Percentiles rank a stretch among this genome's conserved stretches.
phyloP scores from a whole-genome alignment of 805 yeast species.

The Lipomyces sp. region DNA sequence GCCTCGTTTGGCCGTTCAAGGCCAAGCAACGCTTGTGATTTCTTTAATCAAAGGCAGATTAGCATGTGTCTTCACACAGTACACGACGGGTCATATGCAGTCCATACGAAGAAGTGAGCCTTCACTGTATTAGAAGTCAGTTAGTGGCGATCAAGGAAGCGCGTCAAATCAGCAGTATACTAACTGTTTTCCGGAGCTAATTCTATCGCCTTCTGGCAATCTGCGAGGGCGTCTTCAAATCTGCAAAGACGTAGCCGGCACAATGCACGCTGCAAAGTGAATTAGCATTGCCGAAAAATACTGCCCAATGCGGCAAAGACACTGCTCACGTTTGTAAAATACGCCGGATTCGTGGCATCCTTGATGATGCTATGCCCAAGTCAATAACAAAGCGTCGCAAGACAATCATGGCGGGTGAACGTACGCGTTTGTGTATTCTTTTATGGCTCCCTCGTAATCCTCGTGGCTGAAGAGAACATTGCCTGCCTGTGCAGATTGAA shows the following conservation, averaged over 20 bases:
- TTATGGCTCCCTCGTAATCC: conserved; percentile 34
- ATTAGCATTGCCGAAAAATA: neutral
- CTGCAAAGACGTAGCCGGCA: conserved; percentile 29
- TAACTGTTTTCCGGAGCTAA: conserved; percentile 29
- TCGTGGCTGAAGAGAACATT: conserved; percentile 32
- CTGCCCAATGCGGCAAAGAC: neutral
- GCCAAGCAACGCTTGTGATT: conserved; percentile 33
- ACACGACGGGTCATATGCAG: too few relatives aligned
- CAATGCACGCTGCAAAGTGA: conserved; percentile 30
- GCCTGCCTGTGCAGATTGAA: conserved; percentile 27
- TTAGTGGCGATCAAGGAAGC: conserved; percentile 2
- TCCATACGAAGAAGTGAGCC: conserved; percentile 30
- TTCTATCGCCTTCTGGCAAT: conserved; percentile 33
- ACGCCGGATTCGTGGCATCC: conserved; percentile 31
- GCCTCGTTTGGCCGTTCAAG: conserved; percentile 35
- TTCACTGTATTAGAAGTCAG: conserved; percentile 28
- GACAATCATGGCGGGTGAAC: conserved; percentile 7
- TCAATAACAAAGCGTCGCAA: neutral
- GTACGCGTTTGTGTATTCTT: conserved; percentile 34
- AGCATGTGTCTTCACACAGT: too few relatives aligned
- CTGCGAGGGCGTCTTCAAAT: conserved; percentile 32
- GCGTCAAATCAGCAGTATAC: neutral
- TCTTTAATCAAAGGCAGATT: conserved; percentile 20
- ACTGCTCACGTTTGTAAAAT: conserved; percentile 32
- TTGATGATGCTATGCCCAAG: conserved; percentile 28